phyloP scores from a whole-genome alignment of 2,329 filamentous ascomycete genomes.

The Penicillium sp. region DNA sequence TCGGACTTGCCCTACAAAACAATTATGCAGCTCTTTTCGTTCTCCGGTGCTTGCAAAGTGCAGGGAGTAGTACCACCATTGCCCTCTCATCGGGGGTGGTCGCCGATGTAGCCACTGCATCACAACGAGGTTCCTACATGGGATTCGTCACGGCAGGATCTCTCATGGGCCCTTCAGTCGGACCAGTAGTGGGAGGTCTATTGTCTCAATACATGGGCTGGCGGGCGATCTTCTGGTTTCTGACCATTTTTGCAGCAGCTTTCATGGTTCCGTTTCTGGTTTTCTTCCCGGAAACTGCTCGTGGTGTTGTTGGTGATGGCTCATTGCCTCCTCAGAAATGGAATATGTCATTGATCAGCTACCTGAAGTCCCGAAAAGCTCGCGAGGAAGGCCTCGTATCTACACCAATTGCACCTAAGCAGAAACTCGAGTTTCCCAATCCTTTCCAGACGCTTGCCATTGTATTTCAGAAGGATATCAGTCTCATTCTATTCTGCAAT shows the following conservation, averaged over 20 bases:
- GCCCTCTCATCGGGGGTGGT: conserved; percentile 42
- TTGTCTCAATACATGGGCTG: conserved; percentile 40
- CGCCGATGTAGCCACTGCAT: conserved; percentile 39
- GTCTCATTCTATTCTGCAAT: conserved; percentile 38
- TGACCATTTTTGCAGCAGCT: conserved; percentile 47
- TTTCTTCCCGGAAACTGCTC: conserved; percentile 40
- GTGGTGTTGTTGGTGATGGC: conserved; percentile 41
- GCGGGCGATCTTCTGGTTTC: conserved; percentile 48
- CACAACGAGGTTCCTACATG: conserved; percentile 43
- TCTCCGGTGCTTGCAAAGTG: conserved; percentile 42
- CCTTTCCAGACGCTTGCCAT: conserved; percentile 38
- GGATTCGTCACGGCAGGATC: conserved; percentile 37
- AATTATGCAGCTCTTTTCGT: conserved; percentile 40
- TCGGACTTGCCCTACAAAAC: conserved; percentile 41
- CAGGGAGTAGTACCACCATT: conserved; percentile 43
- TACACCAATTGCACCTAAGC: conserved; percentile 9
- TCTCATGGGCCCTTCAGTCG: conserved; percentile 35
- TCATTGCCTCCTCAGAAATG: conserved; percentile 36
- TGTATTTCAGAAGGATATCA: conserved; percentile 36
- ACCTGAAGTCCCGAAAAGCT: conserved; percentile 28
- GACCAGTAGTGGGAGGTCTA: conserved; percentile 38
- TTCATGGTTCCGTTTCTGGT: conserved; percentile 38
- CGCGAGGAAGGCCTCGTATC: conserved; percentile 11
- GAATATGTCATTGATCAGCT: conserved; percentile 37
- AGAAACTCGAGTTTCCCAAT: conserved; percentile 36